Percentiles rank a stretch among this genome's conserved stretches.
These are phyloP conservation scores for Epichloe hybrida DNA, from an alignment of 2,329 filamentous ascomycete species.

Conservation along the genomic window DNA sequence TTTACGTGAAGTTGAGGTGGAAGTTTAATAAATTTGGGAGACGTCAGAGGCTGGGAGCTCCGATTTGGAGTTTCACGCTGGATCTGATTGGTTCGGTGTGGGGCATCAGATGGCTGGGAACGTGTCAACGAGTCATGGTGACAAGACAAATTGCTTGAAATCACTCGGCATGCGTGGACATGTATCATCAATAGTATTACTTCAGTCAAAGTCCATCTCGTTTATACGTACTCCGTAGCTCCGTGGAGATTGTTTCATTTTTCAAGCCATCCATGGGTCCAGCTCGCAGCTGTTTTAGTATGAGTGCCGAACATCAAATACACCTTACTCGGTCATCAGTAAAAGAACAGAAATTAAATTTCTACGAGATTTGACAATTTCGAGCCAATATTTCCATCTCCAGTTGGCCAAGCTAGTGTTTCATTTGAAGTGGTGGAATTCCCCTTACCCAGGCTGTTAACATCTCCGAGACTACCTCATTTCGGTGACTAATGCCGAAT, in stretches of 20 bases:
- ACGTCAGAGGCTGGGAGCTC: neutral
- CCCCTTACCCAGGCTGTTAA: neutral
- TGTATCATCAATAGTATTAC: too few species aligned
- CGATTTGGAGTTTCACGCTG: neutral
- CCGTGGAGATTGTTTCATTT: too few species aligned
- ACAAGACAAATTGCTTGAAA: neutral
- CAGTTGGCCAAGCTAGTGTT: neutral
- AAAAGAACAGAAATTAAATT: too few species aligned
- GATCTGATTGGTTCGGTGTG: neutral
- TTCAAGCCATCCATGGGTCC: too few species aligned
- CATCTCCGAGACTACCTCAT: neutral
- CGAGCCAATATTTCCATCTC: too few species aligned
- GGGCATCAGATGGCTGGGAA: neutral
- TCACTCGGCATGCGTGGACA: too few species aligned
- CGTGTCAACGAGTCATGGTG: neutral
- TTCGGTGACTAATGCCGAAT: conserved; percentile 5
- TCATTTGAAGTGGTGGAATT: neutral
- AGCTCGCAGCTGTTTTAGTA: too few species aligned
- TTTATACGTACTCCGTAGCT: too few species aligned
- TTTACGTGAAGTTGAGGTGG: neutral
- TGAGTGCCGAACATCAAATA: too few species aligned
- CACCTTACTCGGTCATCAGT: too few species aligned
- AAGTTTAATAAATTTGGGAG: neutral
- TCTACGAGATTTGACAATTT: neutral
- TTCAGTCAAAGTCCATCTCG: too few species aligned